Conservation (phyloP, 2,329 filamentous ascomycete genomes). For the Cercospora sp. region DNA sequence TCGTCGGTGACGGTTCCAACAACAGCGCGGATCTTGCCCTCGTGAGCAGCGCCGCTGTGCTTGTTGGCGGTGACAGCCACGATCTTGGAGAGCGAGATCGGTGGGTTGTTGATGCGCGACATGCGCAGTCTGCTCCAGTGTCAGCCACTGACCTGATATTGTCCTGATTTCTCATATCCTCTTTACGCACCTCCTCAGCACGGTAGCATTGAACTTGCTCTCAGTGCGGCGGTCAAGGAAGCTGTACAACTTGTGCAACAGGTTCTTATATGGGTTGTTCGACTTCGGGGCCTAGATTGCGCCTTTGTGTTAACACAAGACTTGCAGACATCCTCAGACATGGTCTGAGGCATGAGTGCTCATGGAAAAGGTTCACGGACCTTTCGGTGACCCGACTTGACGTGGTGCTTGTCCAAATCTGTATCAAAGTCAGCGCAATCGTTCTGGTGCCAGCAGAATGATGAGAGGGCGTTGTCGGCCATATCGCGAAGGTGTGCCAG, state of each 20-base stretch:
- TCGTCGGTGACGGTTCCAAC: constrained; percentile 97
- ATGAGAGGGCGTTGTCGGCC: background rate
- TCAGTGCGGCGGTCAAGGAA: constrained; percentile 70
- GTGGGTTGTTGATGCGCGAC: constrained; percentile 88
- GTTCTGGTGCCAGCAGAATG: background rate
- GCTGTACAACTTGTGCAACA: constrained; percentile 55
- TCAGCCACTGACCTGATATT: constrained; percentile 5
- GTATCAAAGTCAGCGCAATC: constrained; percentile 3
- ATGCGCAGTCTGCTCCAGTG: constrained; percentile 74
- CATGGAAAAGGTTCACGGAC: constrained; percentile 22
- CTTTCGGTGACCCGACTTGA: constrained; percentile 35
- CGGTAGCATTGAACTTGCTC: constrained; percentile 96
- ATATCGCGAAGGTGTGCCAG: background rate
- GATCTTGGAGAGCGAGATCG: constrained; percentile 90
- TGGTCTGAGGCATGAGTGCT: constrained; percentile 22
- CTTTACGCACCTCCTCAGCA: constrained; percentile 64
- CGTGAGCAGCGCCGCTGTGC: constrained; percentile 56
- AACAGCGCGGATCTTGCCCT: constrained; percentile 84
- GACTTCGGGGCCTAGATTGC: constrained; percentile 75
- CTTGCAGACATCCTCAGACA: constrained; percentile 25
- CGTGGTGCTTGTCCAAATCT: constrained; percentile 35
- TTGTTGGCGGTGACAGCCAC: constrained; percentile 60
- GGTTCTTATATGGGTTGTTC: constrained; percentile 41
- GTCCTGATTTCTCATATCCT: constrained; percentile 14
- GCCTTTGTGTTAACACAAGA: constrained; percentile 25